Evolutionary conservation across 208 protist genomes (phyloP).

Genomic region (Crithidia bombi): DNA sequence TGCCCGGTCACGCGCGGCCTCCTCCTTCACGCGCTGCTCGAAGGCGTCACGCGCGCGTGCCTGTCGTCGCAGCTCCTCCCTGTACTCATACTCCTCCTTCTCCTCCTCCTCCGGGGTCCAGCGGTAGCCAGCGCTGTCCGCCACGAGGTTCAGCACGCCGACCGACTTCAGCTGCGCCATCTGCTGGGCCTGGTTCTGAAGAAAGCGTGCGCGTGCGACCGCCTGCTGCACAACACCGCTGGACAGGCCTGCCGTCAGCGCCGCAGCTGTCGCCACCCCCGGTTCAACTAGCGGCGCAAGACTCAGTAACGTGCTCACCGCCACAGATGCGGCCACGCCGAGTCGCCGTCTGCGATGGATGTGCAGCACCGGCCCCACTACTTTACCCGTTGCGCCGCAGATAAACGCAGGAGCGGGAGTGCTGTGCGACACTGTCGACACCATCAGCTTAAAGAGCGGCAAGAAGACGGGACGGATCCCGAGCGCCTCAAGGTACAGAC

Average conservation of each 20-base stretch:
- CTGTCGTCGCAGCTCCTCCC: conserved; percentile 81
- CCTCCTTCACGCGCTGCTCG: conserved; percentile 88
- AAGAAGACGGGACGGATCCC: conserved; percentile 85
- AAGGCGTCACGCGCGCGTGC: conserved; percentile 72
- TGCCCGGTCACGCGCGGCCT: conserved; percentile 69
- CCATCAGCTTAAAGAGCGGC: conserved; percentile 71
- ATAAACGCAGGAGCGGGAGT: conserved; percentile 69
- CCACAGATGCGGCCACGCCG: conserved; percentile 35
- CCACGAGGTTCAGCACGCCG: conserved; percentile 79
- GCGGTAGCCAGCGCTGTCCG: conserved; percentile 81
- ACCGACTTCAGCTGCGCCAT: conserved; percentile 75
- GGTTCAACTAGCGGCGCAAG: conserved; percentile 61
- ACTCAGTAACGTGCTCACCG: conserved; percentile 45
- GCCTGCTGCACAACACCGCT: conserved; percentile 41
- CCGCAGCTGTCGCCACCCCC: conserved; percentile 65
- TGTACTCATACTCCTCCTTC: conserved; percentile 87
- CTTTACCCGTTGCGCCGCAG: conserved; percentile 88
- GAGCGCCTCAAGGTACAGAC: conserved; percentile 65
- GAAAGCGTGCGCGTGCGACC: conserved; percentile 39
- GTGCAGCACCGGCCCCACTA: conserved; percentile 80
- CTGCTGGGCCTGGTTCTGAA: conserved; percentile 51
- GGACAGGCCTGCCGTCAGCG: conserved; percentile 51
- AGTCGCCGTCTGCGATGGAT: conserved; percentile 31
- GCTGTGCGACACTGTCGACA: conserved; percentile 60
- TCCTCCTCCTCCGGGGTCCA: conserved; percentile 88